phyloP scores from a whole-genome alignment of 345 rosid genomes.

The Cardamine chenopodiifolia region DNA sequence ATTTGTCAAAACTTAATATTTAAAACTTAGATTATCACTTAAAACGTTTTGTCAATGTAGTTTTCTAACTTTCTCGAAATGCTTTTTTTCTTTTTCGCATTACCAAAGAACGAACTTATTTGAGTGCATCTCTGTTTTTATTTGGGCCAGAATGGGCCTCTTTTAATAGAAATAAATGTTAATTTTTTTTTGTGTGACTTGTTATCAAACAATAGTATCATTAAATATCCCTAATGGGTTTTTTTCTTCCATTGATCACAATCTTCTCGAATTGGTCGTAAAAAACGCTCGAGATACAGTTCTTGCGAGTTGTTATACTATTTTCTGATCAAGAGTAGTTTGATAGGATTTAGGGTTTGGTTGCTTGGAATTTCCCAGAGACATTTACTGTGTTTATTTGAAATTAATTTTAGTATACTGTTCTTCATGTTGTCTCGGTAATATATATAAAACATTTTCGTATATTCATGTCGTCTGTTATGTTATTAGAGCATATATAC shows the following conservation, averaged over 20 bases:
- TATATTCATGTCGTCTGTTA: background rate
- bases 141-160: conserved; percentile 23
- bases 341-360: background rate
- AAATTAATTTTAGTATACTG: background rate
- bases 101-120: background rate
- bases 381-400: background rate
- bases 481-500: background rate
- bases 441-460: background rate
- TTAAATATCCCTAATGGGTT: background rate
- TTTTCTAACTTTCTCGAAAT: background rate
- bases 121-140: background rate
- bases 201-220: background rate
- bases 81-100: background rate
- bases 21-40: background rate
- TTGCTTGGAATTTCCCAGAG: background rate
- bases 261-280: conserved; percentile 1
- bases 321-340: conserved; percentile 5
- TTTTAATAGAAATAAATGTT: background rate
- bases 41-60: background rate
- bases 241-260: conserved; percentile 6
- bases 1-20: background rate
- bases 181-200: background rate
- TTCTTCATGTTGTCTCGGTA: background rate
- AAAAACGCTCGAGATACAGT: background rate
- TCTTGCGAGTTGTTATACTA: background rate